A percentile compares a stretch with the other conserved stretches of the same genome.
Evolutionary conservation across 306 rosid species (phyloP).

Genomic region (Castanopsis chinensis): DNA sequence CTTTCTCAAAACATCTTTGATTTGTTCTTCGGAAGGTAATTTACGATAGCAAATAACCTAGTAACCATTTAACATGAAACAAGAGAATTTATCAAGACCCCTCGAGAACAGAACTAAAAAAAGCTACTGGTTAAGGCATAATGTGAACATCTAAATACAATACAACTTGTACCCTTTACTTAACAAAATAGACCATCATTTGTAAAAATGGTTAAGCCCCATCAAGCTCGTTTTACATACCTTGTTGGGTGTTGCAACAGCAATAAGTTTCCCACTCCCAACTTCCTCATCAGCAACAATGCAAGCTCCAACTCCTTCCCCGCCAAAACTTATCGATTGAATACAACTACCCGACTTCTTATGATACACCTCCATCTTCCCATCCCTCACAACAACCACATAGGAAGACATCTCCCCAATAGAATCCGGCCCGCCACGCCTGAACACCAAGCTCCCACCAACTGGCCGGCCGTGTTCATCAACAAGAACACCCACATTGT

Average conservation of each 20-base stretch:
- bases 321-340: slow-evolving; percentile 74
- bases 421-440: slow-evolving; percentile 52
- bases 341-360: slow-evolving; percentile 69
- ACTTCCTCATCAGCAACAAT: slow-evolving; percentile 74
- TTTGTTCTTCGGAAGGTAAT: slow-evolving; percentile 85
- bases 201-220: too few relatives aligned
- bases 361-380: slow-evolving; percentile 84
- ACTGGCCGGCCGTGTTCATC: slow-evolving; percentile 80
- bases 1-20: slow-evolving; percentile 84
- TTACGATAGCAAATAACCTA: slow-evolving; percentile 84
- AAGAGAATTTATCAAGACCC: slow-evolving; percentile 6
- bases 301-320: slow-evolving; percentile 70
- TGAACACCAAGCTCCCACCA: slow-evolving; percentile 85
- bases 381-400: slow-evolving; percentile 75
- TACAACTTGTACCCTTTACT: neutral
- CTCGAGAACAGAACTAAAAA: neutral
- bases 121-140: neutral
- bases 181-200: too few relatives aligned
- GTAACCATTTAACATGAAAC: slow-evolving; percentile 22
- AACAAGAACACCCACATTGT: slow-evolving; percentile 84
- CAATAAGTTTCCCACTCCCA: slow-evolving; percentile 56
- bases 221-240: slow-evolving; percentile 36
- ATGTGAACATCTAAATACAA: neutral
- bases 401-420: slow-evolving; percentile 79
- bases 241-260: slow-evolving; percentile 78